Evolutionary conservation across 331 rosid species (phyloP), one percentile per base, ranked within the genome.

Genomic region (Erythrophleum ivorense): DNA sequence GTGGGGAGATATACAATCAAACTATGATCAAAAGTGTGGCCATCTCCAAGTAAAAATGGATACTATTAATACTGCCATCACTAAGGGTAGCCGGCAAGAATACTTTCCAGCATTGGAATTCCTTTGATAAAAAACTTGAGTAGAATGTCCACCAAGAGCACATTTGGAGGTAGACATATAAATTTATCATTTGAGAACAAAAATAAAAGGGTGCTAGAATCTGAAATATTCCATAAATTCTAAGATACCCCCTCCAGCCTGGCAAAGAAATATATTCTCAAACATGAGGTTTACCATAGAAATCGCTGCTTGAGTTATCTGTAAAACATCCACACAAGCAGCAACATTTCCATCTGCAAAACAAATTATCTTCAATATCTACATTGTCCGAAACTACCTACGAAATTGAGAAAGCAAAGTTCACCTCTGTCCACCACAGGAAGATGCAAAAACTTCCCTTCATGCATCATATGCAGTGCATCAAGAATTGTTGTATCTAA

Each of bases 401-500:
- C 21, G 67, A 80, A 48, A 36, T 68, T 73, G 16, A 81, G 66
- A 67, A 86, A 64, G 80, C 82, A 76, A 77, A 55, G n/a, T 76
- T 89, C 67, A 95, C 99, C 99, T 88, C 68, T 86, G 85, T 93
- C 98, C 86, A 95, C 54, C 66, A 95, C 97, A 38, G 99, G 99
- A 93, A 95, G 95, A 86, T 95, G 94, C 70, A 95, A 88, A 83
- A 89, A 95, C 87, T 91, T 95, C 85, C 98, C 97, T 70, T 92
- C 96, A 81, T 95, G 98, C 99, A 95, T 93, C 87, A 91, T 87
- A 74, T 93, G 98, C 84, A 95, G 86, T 3, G 99, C 97, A 53
- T 93, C 98, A 76, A 93, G 93, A 82, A 95, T 90, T 73, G 99
- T 87, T 59, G 97, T 91, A 80, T 95, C 99, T 33, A 85, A 63